phyloP scores from a whole-genome alignment of 2,329 filamentous ascomycete genomes.

The Endocalyx cinctus region DNA sequence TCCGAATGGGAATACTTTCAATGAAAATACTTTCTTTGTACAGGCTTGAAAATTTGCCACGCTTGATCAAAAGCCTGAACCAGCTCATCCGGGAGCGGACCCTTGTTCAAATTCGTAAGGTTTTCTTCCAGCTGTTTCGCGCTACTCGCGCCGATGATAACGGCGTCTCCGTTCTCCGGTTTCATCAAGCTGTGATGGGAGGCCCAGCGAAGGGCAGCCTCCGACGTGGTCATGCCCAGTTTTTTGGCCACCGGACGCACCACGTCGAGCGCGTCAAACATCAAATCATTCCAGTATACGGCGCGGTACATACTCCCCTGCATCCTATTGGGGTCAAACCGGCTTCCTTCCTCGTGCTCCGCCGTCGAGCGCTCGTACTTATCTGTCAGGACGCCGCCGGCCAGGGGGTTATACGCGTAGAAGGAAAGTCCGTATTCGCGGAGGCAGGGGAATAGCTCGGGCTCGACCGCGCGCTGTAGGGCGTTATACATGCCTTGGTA shows the following conservation, averaged over 20 bases:
- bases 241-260: slow-evolving; percentile 22
- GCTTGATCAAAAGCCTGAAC: slow-evolving; percentile 20
- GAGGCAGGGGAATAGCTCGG: slow-evolving; percentile 36
- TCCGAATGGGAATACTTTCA: too few species aligned
- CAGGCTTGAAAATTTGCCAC: too few species aligned
- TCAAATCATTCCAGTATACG: slow-evolving; percentile 12
- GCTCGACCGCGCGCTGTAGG: slow-evolving; percentile 36
- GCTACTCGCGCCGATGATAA: slow-evolving; percentile 33
- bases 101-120: slow-evolving; percentile 31
- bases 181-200: slow-evolving; percentile 30
- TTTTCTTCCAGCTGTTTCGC: slow-evolving; percentile 30
- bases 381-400: slow-evolving; percentile 16
- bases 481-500: slow-evolving; percentile 47
- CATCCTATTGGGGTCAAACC: background rate
- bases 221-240: slow-evolving; percentile 33
- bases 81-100: slow-evolving; percentile 34
- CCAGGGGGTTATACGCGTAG: slow-evolving; percentile 32
- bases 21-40: too few species aligned
- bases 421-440: slow-evolving; percentile 38
- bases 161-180: slow-evolving; percentile 26
- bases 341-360: background rate
- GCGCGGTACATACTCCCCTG: too few species aligned
- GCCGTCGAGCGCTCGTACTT: slow-evolving; percentile 9
- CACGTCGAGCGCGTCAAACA: slow-evolving; percentile 22
- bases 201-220: slow-evolving; percentile 37